A percentile compares a stretch with the other conserved stretches of the same genome.
phyloP scores from a whole-genome alignment of 148 eudicot genomes.

The Talinum fruticosum region DNA sequence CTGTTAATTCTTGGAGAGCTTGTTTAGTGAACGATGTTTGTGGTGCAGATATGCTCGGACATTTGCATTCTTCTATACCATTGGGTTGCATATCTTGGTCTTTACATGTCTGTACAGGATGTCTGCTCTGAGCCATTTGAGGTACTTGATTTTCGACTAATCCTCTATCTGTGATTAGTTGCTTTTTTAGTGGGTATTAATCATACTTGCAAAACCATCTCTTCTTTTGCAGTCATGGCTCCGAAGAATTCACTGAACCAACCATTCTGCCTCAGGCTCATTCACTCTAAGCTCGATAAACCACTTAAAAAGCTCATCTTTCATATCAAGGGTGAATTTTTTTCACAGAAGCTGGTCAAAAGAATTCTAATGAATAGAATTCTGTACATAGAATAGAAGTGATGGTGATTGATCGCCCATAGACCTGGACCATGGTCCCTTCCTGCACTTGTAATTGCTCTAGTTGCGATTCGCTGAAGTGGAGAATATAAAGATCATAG shows the following conservation, averaged over 20 bases:
- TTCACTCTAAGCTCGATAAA: conserved; percentile 24
- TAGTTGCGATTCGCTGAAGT: background rate
- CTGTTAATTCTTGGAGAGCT: background rate
- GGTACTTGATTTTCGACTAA: conserved; percentile 38
- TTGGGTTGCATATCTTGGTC: conserved; percentile 88
- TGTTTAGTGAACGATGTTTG: background rate
- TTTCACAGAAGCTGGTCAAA: background rate
- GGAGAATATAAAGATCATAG: background rate
- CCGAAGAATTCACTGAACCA: conserved; percentile 45
- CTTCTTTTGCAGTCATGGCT: conserved; percentile 57
- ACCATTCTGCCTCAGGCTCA: conserved; percentile 50
- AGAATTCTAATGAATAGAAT: background rate
- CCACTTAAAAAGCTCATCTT: background rate
- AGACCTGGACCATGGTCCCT: background rate
- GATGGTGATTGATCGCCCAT: background rate
- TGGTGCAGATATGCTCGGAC: conserved; percentile 85
- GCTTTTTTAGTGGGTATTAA: background rate
- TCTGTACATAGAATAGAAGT: background rate
- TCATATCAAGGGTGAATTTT: background rate
- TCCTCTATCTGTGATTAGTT: background rate
- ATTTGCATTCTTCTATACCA: conserved; percentile 94
- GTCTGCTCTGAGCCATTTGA: conserved; percentile 93
- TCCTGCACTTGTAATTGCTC: background rate
- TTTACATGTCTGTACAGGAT: conserved; percentile 96
- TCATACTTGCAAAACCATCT: background rate